A percentile compares a stretch with the other conserved stretches of the same genome.
These are phyloP conservation scores for Kluyveromyces sp. DNA, from an alignment of 1,139 yeast genomes.

Conservation along the genomic window DNA sequence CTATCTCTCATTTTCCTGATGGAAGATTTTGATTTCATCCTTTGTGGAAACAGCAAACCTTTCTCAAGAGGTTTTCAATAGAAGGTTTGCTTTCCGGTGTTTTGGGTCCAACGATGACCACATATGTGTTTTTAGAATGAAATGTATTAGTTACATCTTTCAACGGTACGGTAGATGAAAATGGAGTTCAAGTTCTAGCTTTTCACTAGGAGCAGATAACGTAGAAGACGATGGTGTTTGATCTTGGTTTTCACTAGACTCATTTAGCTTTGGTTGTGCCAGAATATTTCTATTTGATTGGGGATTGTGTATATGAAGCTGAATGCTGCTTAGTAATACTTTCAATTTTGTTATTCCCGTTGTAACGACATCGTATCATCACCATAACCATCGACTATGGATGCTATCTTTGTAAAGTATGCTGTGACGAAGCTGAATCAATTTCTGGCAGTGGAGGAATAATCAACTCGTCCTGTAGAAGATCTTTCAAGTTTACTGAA, in stretches of 20 bases:
- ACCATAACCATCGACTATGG: slow-evolving; percentile 3
- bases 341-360: background rate
- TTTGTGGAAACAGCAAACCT: slow-evolving; percentile 6
- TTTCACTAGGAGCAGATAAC: background rate
- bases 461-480: slow-evolving; percentile 13
- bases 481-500: slow-evolving; percentile 28
- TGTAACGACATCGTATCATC: background rate
- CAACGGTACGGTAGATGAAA: background rate
- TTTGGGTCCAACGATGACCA: slow-evolving; percentile 24
- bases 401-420: slow-evolving; percentile 2
- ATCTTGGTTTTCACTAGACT: background rate
- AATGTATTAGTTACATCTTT: slow-evolving; percentile 8
- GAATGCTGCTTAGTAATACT: background rate
- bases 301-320: background rate
- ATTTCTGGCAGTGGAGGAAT: background rate
- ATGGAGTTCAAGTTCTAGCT: background rate
- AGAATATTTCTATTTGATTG: background rate
- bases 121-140: slow-evolving; percentile 4
- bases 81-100: slow-evolving; percentile 19
- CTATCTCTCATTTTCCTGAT: slow-evolving; percentile 9
- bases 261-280: slow-evolving; percentile 1
- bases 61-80: slow-evolving; percentile 14
- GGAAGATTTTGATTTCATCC: slow-evolving; percentile 9
- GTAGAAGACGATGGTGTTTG: background rate
- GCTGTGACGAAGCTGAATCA: background rate